phyloP scores from a whole-genome alignment of 2,329 filamentous ascomycete genomes.

The Pseudopyricularia cyperi region DNA sequence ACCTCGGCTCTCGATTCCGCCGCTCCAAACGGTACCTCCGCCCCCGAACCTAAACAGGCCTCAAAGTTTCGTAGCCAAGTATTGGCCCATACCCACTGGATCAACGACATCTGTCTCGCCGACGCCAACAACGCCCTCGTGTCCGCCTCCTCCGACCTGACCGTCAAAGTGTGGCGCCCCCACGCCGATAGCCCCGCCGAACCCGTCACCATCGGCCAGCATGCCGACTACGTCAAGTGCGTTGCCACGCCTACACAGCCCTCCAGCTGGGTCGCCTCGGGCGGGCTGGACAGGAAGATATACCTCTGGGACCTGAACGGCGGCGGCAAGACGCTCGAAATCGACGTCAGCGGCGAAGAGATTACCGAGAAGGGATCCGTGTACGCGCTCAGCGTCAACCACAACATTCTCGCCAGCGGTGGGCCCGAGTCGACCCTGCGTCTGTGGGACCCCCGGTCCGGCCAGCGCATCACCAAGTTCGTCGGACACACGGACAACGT shows the following conservation, averaged over 20 bases:
- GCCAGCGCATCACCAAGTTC: conserved; percentile 87
- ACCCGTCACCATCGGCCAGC: conserved; percentile 74
- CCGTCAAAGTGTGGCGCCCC: conserved; percentile 86
- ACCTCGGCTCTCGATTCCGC: conserved; percentile 8
- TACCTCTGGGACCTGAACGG: conserved; percentile 89
- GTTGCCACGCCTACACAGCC: conserved; percentile 56
- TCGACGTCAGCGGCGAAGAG: conserved; percentile 75
- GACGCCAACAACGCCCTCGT: conserved; percentile 69
- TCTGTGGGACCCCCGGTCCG: conserved; percentile 80
- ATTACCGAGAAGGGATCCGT: conserved; percentile 84
- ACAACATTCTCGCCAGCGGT: conserved; percentile 75
- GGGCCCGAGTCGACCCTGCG: conserved; percentile 89
- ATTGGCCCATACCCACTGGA: conserved; percentile 84
- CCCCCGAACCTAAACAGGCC: conserved; percentile 23
- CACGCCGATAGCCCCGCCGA: conserved; percentile 50
- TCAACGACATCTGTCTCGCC: conserved; percentile 80
- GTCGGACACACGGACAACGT: conserved; percentile 95
- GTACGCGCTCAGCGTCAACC: conserved; percentile 73
- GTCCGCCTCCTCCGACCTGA: conserved; percentile 85
- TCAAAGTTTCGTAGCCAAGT: conserved; percentile 49
- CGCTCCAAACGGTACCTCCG: conserved; percentile 14
- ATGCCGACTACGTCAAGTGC: conserved; percentile 94
- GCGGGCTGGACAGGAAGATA: conserved; percentile 84
- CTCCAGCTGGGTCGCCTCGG: conserved; percentile 81
- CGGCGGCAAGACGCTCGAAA: conserved; percentile 72